Evolutionary conservation across 257 asterid species (phyloP).

Genomic region (Agastache rugosa): DNA sequence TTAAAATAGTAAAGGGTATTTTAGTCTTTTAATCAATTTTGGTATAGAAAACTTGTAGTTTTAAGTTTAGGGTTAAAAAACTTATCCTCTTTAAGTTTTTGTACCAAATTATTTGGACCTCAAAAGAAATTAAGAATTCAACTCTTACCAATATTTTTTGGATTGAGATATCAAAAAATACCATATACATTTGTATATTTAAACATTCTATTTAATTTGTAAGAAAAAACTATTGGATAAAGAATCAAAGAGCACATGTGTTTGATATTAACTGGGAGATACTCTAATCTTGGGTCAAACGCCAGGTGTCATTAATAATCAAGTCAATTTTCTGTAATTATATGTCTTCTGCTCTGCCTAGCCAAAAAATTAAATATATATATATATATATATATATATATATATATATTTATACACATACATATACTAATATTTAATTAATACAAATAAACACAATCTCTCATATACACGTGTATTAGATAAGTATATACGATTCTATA

Average conservation of each 20-base stretch:
- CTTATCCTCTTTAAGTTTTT: too few relatives aligned
- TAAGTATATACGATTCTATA: neutral
- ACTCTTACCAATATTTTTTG: neutral
- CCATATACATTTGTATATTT: neutral
- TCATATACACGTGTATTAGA: slow-evolving; percentile 8
- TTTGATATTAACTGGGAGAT: slow-evolving; percentile 2
- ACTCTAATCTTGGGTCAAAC: neutral
- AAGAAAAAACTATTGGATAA: neutral
- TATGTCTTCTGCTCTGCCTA: neutral
- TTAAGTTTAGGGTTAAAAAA: too few relatives aligned
- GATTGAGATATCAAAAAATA: neutral
- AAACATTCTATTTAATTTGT: too few relatives aligned
- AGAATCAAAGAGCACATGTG: neutral
- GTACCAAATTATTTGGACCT: too few relatives aligned
- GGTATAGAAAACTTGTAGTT: too few relatives aligned
- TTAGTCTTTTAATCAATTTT: too few relatives aligned
- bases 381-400: too few relatives aligned
- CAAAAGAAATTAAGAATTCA: neutral
- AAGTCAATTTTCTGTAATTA: neutral
- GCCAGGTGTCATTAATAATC: neutral
- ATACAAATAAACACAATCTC: neutral
- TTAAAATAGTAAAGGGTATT: too few relatives aligned
- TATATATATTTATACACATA: too few relatives aligned
- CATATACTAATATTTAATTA: too few relatives aligned
- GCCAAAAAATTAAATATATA: too few relatives aligned